These are phyloP conservation scores for Mucor circinelloides DNA, from an alignment of 371 early-diverging fungal genomes.

Conservation along the genomic window DNA sequence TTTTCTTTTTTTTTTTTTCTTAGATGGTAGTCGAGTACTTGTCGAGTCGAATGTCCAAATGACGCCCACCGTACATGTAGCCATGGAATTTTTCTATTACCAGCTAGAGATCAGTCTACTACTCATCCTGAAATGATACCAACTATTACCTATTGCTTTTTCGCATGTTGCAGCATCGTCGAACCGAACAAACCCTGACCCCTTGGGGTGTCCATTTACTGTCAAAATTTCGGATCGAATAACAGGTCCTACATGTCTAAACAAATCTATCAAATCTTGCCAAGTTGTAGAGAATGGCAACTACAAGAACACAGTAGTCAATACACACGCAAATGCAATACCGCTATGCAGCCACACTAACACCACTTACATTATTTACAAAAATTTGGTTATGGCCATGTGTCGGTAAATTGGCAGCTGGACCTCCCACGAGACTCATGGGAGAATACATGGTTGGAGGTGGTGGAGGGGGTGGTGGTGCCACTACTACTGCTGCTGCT, in stretches of 20 bases:
- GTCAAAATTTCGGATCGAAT: slow-evolving; percentile 57
- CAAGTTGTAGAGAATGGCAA: slow-evolving; percentile 67
- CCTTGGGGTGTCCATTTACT: slow-evolving; percentile 60
- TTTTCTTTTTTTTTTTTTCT: background rate
- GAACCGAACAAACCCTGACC: slow-evolving; percentile 65
- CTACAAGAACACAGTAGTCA: slow-evolving; percentile 28
- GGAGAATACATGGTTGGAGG: slow-evolving; percentile 23
- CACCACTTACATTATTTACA: slow-evolving; percentile 56
- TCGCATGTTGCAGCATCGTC: slow-evolving; percentile 60
- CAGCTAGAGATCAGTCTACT: background rate
- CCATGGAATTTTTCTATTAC: slow-evolving; percentile 57
- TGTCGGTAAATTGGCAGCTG: slow-evolving; percentile 42
- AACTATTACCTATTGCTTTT: slow-evolving; percentile 58
- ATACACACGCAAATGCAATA: background rate
- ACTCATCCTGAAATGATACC: background rate
- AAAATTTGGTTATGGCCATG: slow-evolving; percentile 57
- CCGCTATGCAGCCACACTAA: background rate
- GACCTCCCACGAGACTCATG: slow-evolving; percentile 41
- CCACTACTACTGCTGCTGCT: slow-evolving; percentile 3
- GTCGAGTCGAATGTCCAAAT: slow-evolving; percentile 56
- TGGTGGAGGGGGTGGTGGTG: slow-evolving; percentile 21
- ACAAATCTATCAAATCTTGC: slow-evolving; percentile 69
- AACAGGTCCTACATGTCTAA: slow-evolving; percentile 61
- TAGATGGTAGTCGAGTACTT: slow-evolving; percentile 29
- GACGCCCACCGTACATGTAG: slow-evolving; percentile 61